These are phyloP conservation scores for Rhododendron vialii DNA, from an alignment of 148 eudicot genomes.

Conservation along the genomic window DNA sequence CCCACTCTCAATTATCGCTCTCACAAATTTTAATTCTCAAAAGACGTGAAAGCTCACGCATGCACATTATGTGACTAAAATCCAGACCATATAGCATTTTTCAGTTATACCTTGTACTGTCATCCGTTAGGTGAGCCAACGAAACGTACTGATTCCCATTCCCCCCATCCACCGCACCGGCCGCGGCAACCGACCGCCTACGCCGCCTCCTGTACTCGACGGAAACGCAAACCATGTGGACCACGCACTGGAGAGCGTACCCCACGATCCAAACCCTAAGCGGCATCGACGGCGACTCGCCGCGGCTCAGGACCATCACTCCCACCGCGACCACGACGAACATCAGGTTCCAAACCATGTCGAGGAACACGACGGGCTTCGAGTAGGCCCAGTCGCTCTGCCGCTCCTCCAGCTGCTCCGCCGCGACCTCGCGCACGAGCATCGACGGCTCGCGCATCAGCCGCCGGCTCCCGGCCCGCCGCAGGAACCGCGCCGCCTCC, in stretches of 20 bases:
- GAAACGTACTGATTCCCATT: conserved; percentile 20
- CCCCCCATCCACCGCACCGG: conserved; percentile 1
- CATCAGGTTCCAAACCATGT: conserved; percentile 55
- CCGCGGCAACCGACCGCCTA: conserved; percentile 1
- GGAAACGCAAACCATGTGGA: conserved; percentile 55
- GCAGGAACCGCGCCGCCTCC: conserved; percentile 58
- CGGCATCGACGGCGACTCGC: conserved; percentile 31
- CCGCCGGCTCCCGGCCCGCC: conserved; percentile 49
- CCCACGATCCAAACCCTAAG: conserved; percentile 62
- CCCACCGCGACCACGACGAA: conserved; percentile 35
- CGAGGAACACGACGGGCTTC: conserved; percentile 55
- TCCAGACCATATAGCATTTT: not conserved
- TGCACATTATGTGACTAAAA: not conserved
- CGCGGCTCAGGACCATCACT: conserved; percentile 27
- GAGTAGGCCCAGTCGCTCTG: conserved; percentile 76
- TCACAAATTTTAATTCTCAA: not conserved
- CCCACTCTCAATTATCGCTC: not conserved
- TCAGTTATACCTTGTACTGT: conserved; percentile 12
- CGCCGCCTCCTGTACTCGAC: conserved; percentile 48
- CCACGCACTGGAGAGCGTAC: conserved; percentile 58
- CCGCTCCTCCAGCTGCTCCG: conserved; percentile 61
- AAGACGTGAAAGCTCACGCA: not conserved
- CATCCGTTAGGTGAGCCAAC: conserved; percentile 19
- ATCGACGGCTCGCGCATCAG: conserved; percentile 51
- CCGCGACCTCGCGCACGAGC: conserved; percentile 65